Conservation (phyloP, 192 early-diverging fungal species). For the Coemansia sp. region DNA sequence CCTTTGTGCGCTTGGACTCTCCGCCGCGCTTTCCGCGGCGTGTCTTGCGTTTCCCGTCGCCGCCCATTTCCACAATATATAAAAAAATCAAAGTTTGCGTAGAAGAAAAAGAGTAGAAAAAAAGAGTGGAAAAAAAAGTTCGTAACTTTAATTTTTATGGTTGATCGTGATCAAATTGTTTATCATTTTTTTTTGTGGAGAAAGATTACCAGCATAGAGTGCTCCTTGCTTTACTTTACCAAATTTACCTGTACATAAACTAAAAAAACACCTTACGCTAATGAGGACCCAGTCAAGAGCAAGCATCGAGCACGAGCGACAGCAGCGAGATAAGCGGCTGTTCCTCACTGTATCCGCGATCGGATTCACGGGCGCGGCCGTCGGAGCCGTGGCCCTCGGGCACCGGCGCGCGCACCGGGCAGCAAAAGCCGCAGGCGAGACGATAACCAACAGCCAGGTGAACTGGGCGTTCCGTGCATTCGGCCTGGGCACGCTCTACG, state of each 20-base stretch:
- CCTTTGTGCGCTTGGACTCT: conserved; percentile 10
- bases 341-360: conserved; percentile 28
- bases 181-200: too few relatives aligned
- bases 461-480: conserved; percentile 35
- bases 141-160: background rate
- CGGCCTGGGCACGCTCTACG: conserved; percentile 45
- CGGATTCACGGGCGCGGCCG: conserved; percentile 24
- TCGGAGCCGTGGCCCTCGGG: conserved; percentile 30
- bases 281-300: too few relatives aligned
- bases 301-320: conserved; percentile 24
- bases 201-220: too few relatives aligned
- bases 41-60: conserved; percentile 15
- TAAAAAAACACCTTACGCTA: too few relatives aligned
- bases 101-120: background rate
- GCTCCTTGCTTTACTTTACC: too few relatives aligned
- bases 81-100: background rate
- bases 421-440: conserved; percentile 16
- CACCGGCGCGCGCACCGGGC: conserved; percentile 36
- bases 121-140: background rate
- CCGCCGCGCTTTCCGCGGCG: conserved; percentile 26
- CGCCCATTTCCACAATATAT: conserved; percentile 6
- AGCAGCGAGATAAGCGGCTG: conserved; percentile 26
- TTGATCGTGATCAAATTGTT: background rate
- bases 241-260: too few relatives aligned
- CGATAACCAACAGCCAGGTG: conserved; percentile 19